Conservation (phyloP, 129 eudicot species). For the Centaurea solstitialis region DNA sequence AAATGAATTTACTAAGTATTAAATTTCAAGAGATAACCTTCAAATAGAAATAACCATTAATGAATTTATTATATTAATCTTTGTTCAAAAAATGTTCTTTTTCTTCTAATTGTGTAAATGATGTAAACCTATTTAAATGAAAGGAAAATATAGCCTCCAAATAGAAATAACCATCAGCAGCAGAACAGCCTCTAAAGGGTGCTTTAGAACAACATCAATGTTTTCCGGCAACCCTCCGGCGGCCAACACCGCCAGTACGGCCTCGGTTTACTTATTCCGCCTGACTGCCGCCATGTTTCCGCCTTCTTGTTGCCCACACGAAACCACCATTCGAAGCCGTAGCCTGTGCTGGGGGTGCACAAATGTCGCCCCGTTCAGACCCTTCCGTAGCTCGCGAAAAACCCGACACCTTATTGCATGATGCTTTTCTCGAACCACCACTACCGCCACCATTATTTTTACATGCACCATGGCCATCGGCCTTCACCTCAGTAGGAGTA, state of each 20-base stretch:
- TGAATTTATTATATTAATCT: too few relatives aligned
- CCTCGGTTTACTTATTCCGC: background rate
- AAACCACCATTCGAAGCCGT: constrained; percentile 58
- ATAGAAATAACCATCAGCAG: too few relatives aligned
- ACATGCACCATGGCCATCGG: constrained; percentile 25
- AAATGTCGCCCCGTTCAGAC: constrained; percentile 49
- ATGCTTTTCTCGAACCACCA: constrained; percentile 30
- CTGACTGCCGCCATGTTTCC: constrained; percentile 34
- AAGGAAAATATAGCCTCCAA: too few relatives aligned
- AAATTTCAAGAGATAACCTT: too few relatives aligned
- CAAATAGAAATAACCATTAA: too few relatives aligned
- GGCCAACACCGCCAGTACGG: constrained; percentile 24
- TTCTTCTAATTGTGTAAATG: too few relatives aligned
- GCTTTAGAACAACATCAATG: background rate
- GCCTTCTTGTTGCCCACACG: constrained; percentile 54
- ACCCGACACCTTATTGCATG: constrained; percentile 45
- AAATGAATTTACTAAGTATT: too few relatives aligned
- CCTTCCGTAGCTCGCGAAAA: constrained; percentile 48
- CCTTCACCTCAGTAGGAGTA: constrained; percentile 50
- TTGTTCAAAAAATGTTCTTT: too few relatives aligned
- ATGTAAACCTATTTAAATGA: too few relatives aligned
- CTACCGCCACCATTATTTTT: constrained; percentile 27
- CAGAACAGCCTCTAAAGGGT: too few relatives aligned
- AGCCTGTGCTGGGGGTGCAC: constrained; percentile 42
- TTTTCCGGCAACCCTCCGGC: constrained; percentile 23